phyloP scores from a whole-genome alignment of 345 rosid genomes.

The Reutealis trisperma region DNA sequence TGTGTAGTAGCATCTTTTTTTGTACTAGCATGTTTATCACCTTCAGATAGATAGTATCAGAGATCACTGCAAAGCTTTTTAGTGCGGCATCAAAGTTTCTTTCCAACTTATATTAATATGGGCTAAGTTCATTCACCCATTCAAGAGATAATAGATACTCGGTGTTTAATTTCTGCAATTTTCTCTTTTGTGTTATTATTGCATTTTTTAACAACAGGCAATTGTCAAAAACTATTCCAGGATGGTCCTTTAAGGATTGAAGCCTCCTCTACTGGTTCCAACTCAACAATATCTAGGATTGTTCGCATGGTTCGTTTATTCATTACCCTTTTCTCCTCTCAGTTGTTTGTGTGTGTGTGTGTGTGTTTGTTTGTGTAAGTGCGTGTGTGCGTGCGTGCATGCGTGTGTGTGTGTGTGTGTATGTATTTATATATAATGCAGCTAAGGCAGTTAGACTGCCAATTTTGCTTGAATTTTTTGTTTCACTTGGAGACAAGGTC shows the following conservation, averaged over 20 bases:
- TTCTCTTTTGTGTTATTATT: background rate
- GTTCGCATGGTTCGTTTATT: constrained; percentile 67
- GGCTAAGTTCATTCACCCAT: background rate
- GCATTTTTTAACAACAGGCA: background rate
- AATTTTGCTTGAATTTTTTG: background rate
- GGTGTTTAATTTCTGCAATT: constrained; percentile 3
- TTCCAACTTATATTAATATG: background rate
- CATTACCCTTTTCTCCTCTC: background rate
- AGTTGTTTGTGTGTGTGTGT: no score
- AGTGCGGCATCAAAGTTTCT: constrained; percentile 5
- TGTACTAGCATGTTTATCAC: background rate
- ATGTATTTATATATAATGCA: background rate
- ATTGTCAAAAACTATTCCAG: constrained; percentile 49
- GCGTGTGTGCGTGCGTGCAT: no score
- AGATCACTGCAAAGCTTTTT: background rate
- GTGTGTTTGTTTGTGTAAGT: no score
- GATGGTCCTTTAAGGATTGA: constrained; percentile 91
- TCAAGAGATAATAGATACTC: background rate
- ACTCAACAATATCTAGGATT: constrained; percentile 86
- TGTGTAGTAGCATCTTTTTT: background rate
- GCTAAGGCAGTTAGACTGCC: background rate
- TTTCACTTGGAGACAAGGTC: background rate
- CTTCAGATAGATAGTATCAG: background rate
- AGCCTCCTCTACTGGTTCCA: constrained; percentile 81
- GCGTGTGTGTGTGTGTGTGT: no score